Evolutionary conservation across 2,329 filamentous ascomycete species (phyloP).

Genomic region (Ophiosphaerella korrae): DNA sequence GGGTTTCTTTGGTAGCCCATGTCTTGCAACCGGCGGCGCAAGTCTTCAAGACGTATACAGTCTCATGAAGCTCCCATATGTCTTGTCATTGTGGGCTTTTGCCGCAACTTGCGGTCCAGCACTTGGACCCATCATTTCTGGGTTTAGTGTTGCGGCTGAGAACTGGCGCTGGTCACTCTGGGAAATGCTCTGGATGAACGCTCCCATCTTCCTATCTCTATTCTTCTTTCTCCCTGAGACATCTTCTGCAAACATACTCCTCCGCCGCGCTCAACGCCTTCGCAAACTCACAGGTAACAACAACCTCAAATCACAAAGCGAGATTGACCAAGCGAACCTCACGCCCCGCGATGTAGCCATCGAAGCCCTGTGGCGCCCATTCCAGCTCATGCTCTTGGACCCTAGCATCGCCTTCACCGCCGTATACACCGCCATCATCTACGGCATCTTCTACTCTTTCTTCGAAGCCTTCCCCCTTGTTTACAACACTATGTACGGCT

Average conservation of each 20-base stretch:
- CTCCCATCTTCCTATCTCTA: conserved; percentile 73
- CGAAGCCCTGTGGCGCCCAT: conserved; percentile 70
- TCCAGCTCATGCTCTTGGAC: conserved; percentile 82
- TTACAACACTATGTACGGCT: conserved; percentile 79
- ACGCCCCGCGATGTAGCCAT: conserved; percentile 49
- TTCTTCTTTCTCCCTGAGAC: conserved; percentile 88
- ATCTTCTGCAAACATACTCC: conserved; percentile 79
- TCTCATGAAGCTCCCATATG: conserved; percentile 52
- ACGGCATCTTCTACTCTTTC: conserved; percentile 76
- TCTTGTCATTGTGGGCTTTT: conserved; percentile 52
- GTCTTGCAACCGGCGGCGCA: conserved; percentile 47
- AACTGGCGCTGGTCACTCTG: conserved; percentile 88
- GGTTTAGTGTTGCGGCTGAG: conserved; percentile 71
- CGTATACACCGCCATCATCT: conserved; percentile 82
- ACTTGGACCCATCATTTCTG: conserved; percentile 67
- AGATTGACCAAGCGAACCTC: conserved; percentile 67
- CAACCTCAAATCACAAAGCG: conserved; percentile 75
- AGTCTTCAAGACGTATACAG: conserved; percentile 48
- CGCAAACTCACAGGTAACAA: conserved; percentile 68
- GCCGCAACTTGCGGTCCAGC: conserved; percentile 66
- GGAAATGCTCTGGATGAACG: conserved; percentile 80
- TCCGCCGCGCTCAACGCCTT: conserved; percentile 71
- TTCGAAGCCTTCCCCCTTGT: conserved; percentile 70
- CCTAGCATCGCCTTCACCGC: conserved; percentile 84
- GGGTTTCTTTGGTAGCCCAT: conserved; percentile 48